Conservation (phyloP, 805 yeast genomes). For the Wickerhamomyces chambardii region DNA sequence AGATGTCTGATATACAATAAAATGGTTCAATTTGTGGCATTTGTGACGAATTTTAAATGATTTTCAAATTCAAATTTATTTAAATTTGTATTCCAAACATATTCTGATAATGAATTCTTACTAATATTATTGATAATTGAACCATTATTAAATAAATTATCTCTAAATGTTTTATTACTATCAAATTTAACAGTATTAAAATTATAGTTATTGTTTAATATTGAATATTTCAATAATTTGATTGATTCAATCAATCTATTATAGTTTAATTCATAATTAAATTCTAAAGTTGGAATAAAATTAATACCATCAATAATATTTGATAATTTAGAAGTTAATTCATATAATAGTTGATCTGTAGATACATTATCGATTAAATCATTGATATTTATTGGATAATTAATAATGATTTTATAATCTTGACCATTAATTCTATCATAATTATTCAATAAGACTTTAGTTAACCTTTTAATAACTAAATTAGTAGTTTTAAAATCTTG, state of each 20-base stretch:
- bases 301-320: background rate
- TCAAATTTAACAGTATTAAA: no score
- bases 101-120: background rate
- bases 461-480: background rate
- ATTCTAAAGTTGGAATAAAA: background rate
- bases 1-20: no score
- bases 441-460: no score
- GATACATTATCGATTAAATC: background rate
- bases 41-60: no score
- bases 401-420: background rate
- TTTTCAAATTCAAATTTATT: background rate
- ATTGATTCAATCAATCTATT: no score
- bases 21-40: no score
- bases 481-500: background rate
- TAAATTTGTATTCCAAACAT: background rate
- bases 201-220: background rate
- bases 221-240: no score
- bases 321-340: no score
- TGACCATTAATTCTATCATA: background rate
- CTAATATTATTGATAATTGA: background rate
- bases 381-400: no score
- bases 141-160: background rate
- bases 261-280: no score
- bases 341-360: no score
- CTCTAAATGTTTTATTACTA: background rate